Conservation (phyloP, 2,329 filamentous ascomycete species). For the Capronia epimyces region DNA sequence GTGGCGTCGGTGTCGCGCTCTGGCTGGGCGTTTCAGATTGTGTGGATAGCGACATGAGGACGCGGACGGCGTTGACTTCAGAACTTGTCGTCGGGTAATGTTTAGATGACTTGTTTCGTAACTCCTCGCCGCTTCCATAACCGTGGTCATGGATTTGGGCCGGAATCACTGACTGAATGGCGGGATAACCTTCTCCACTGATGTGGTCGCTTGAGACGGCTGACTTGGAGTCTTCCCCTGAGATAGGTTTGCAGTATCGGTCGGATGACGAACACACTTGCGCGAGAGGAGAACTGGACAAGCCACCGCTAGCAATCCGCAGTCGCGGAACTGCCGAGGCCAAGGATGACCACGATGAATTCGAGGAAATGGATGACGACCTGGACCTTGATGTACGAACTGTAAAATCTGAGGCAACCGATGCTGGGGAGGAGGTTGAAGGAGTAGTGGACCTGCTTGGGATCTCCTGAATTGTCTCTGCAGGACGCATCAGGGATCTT, state of each 20-base stretch:
- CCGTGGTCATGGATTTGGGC: slow-evolving; percentile 8
- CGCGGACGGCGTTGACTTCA: slow-evolving; percentile 17
- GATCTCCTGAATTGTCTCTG: slow-evolving; percentile 19
- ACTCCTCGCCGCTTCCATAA: slow-evolving; percentile 15
- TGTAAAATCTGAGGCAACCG: slow-evolving; percentile 57
- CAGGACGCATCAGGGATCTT: slow-evolving; percentile 21
- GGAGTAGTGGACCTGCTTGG: slow-evolving; percentile 17
- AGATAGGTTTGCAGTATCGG: neutral
- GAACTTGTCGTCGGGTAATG: slow-evolving; percentile 8
- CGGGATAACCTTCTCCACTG: neutral
- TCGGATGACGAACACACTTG: slow-evolving; percentile 11
- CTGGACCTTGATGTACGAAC: slow-evolving; percentile 52
- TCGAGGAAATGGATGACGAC: slow-evolving; percentile 46
- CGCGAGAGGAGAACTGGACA: slow-evolving; percentile 13
- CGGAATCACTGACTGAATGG: neutral
- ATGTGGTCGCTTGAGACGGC: neutral
- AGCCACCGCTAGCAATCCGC: neutral
- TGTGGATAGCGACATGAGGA: slow-evolving; percentile 18
- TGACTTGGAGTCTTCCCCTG: neutral
- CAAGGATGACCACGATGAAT: slow-evolving; percentile 31
- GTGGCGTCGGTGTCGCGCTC: slow-evolving; percentile 22
- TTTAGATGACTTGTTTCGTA: neutral
- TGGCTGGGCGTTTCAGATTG: slow-evolving; percentile 19
- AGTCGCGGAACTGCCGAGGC: slow-evolving; percentile 11
- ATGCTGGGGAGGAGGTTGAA: slow-evolving; percentile 52